These are phyloP conservation scores for Neonothopanus nambi DNA, from an alignment of 1,284 basidiomycete species.

Conservation along the genomic window DNA sequence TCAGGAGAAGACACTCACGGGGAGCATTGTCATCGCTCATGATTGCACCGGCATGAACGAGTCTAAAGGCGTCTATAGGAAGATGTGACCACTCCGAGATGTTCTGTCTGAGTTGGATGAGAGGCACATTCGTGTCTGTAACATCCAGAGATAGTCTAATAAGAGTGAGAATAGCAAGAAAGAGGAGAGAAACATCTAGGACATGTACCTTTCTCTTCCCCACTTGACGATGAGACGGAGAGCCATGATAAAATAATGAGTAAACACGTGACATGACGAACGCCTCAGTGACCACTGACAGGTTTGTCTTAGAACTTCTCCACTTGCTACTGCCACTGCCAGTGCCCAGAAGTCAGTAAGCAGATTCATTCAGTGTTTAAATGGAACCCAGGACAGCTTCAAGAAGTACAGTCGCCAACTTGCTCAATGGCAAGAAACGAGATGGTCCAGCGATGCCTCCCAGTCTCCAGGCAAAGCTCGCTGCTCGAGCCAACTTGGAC, in stretches of 20 bases:
- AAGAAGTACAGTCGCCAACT: constrained; percentile 14
- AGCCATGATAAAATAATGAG: constrained; percentile 33
- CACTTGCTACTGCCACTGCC: too few relatives aligned
- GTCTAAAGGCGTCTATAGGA: constrained; percentile 63
- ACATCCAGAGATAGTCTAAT: background rate
- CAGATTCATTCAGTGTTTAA: too few relatives aligned
- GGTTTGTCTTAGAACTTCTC: background rate
- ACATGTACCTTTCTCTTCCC: constrained; percentile 54
- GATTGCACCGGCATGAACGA: constrained; percentile 77
- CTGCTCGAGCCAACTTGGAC: constrained; percentile 57
- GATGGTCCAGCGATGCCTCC: constrained; percentile 78
- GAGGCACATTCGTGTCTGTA: constrained; percentile 56
- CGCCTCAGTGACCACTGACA: background rate
- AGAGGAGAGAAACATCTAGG: constrained; percentile 8
- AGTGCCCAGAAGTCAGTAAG: too few relatives aligned
- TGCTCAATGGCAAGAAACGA: constrained; percentile 39
- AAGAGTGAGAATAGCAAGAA: background rate
- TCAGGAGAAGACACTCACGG: constrained; percentile 41
- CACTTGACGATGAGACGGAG: constrained; percentile 57
- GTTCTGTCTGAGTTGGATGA: constrained; percentile 51
- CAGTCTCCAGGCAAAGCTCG: constrained; percentile 90
- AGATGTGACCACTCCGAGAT: constrained; percentile 70
- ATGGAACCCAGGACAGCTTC: constrained; percentile 12
- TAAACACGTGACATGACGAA: background rate
- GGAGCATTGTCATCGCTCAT: constrained; percentile 75